Evolutionary conservation across 2,329 filamentous ascomycete genomes (phyloP).

Genomic region (Emericellopsis cladophorae): DNA sequence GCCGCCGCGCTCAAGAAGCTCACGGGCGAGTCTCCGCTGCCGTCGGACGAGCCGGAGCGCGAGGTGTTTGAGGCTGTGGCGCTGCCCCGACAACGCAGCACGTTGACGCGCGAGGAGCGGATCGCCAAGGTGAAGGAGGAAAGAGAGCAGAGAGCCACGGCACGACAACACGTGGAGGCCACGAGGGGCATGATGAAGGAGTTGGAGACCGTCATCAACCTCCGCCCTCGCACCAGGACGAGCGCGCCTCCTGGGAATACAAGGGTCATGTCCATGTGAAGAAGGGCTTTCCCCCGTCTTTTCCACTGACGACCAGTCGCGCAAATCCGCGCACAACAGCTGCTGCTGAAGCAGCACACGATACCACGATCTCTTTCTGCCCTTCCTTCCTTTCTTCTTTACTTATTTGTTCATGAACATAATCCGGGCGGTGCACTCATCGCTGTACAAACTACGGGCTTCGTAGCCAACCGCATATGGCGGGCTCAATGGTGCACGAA

Average conservation of each 20-base stretch:
- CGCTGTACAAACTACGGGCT: no score
- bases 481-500: no score
- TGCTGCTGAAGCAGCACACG: not conserved
- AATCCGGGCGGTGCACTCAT: not conserved
- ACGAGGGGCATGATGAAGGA: conserved; percentile 86
- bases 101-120: conserved; percentile 73
- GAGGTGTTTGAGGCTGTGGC: conserved; percentile 91
- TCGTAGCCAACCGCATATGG: no score
- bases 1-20: conserved; percentile 61
- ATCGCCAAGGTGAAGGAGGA: conserved; percentile 84
- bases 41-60: conserved; percentile 50
- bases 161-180: conserved; percentile 65
- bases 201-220: conserved; percentile 75
- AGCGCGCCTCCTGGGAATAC: conserved; percentile 19
- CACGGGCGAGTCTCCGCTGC: conserved; percentile 51
- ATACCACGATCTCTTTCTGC: not conserved
- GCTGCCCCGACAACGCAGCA: conserved; percentile 52
- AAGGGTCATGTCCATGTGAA: conserved; percentile 29
- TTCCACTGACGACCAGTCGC: not conserved
- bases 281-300: not conserved
- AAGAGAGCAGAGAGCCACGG: conserved; percentile 56
- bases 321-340: not conserved
- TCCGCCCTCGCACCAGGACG: conserved; percentile 26
- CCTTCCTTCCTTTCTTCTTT: not conserved
- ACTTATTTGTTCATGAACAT: not conserved